Evolutionary conservation across 805 yeast genomes (phyloP), one percentile per base, ranked within the genome.

Genomic region (Metschnikowia baotianmanensis): DNA sequence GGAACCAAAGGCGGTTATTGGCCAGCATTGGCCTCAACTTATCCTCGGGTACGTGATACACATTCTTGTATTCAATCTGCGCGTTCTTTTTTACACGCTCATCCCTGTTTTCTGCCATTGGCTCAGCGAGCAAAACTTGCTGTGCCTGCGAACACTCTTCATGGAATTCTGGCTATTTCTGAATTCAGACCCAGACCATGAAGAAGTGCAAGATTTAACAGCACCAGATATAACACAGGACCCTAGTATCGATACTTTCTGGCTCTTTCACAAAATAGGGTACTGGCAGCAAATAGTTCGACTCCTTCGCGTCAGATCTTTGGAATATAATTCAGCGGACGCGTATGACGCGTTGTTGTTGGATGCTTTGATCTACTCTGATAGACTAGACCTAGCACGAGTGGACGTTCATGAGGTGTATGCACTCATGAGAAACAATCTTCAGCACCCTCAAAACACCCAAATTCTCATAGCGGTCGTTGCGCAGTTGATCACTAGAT

Each of bases 101-200:
- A 48, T 66, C 2, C 74, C 73, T 1, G 56, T 59, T 0, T 42
- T 67, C 2, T 48, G 66, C 1, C 71, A 68, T 34, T 68, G 72
- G 73, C 55, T 67, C 15, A 42, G 50, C 21, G 70, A 64, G 32
- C 59, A 59, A 40, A 28, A 29, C 4, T 13, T 33, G 15, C 21
- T 38, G 16, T 28, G 43, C 29, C 46, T 42, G 48, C 33, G 43
- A 18, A 33, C 39, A 3, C 36, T 51, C 7, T 49, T 51, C 24
- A 10, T 22, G 17, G 50, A 43, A 17, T 48, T 17, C 22, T 49
- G 53, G 53, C 40, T 24, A 20, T 43, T 36, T 17, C 49, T 44
- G 47, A 38, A 33, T 8, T 31, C 31, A 6, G 49, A 48, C 32
- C 44, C 46, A 1, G 52, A 43, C 35, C 35, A 41, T 15, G 33